These are phyloP conservation scores for Zizania latifolia DNA, from an alignment of 176 grass and related monocot genomes.

Conservation along the genomic window DNA sequence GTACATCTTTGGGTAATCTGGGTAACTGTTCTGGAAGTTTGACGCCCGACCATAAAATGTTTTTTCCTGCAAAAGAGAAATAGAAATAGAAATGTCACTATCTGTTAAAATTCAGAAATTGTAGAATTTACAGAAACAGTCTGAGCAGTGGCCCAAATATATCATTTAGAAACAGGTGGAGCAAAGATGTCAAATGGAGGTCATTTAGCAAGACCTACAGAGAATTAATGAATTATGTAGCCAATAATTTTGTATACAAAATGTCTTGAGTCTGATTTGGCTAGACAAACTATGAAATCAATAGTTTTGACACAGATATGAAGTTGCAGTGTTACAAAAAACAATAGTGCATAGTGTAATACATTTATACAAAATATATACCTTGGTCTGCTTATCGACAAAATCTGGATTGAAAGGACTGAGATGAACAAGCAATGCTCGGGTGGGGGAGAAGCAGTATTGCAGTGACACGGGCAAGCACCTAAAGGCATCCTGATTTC, in stretches of 20 bases:
- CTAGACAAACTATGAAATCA: background rate
- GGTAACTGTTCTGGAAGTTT: background rate
- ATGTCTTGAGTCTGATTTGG: background rate
- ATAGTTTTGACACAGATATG: background rate
- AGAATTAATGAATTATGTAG: background rate
- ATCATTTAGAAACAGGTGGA: background rate
- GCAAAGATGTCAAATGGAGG: background rate
- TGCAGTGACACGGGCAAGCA: background rate
- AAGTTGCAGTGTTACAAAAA: conserved; percentile 5
- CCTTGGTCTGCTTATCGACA: background rate
- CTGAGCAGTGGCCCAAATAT: background rate
- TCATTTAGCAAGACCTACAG: background rate
- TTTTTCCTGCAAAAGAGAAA: conserved; percentile 13
- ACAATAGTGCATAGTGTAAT: background rate
- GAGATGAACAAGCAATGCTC: background rate
- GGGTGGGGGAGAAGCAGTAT: background rate
- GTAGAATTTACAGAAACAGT: background rate
- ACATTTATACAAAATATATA: conserved; percentile 10
- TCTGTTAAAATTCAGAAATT: background rate
- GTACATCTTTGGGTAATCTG: background rate
- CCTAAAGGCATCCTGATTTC: background rate
- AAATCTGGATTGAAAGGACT: background rate
- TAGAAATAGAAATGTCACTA: background rate
- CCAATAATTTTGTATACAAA: background rate
- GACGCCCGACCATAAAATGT: background rate